These are phyloP conservation scores for Sordariomycetes sp. DNA, from an alignment of 2,329 filamentous ascomycete species.

Conservation along the genomic window DNA sequence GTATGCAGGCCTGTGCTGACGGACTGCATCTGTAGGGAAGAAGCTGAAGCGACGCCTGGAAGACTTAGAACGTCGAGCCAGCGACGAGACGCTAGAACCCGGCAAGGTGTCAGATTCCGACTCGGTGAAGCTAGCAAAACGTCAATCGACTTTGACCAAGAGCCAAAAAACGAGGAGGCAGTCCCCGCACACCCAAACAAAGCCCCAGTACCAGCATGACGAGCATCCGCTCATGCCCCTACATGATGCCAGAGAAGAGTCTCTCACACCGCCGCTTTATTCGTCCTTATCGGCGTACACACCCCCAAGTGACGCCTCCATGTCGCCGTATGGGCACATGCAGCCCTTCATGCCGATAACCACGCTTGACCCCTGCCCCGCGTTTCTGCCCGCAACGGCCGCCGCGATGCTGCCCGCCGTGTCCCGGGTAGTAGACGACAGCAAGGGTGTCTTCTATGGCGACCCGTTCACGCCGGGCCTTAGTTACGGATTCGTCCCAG, in stretches of 20 bases:
- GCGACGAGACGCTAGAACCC: not conserved
- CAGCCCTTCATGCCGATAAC: slow-evolving; percentile 38
- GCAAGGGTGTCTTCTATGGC: slow-evolving; percentile 51
- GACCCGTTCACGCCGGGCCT: slow-evolving; percentile 52
- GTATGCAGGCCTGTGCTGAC: not conserved
- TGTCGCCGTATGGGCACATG: slow-evolving; percentile 43
- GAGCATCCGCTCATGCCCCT: not conserved
- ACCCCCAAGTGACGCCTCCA: slow-evolving; percentile 49
- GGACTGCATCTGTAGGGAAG: slow-evolving; percentile 47
- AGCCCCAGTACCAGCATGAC: slow-evolving; percentile 13
- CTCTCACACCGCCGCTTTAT: slow-evolving; percentile 59
- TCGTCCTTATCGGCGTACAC: slow-evolving; percentile 50
- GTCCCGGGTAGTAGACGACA: slow-evolving; percentile 47
- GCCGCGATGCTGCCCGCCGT: slow-evolving; percentile 51
- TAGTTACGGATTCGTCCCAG: slow-evolving; percentile 51
- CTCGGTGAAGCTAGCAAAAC: not conserved
- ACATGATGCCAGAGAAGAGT: slow-evolving; percentile 50
- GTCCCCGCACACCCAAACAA: slow-evolving; percentile 16
- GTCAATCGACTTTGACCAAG: not conserved
- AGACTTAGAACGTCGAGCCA: slow-evolving; percentile 66
- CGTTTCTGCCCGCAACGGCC: slow-evolving; percentile 43
- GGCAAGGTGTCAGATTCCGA: not conserved
- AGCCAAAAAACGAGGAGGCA: slow-evolving; percentile 13
- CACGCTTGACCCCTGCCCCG: slow-evolving; percentile 35
- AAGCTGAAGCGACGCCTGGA: slow-evolving; percentile 84